Evolutionary conservation across 345 rosid species (phyloP).

Genomic region (Bruguiera sexangula): DNA sequence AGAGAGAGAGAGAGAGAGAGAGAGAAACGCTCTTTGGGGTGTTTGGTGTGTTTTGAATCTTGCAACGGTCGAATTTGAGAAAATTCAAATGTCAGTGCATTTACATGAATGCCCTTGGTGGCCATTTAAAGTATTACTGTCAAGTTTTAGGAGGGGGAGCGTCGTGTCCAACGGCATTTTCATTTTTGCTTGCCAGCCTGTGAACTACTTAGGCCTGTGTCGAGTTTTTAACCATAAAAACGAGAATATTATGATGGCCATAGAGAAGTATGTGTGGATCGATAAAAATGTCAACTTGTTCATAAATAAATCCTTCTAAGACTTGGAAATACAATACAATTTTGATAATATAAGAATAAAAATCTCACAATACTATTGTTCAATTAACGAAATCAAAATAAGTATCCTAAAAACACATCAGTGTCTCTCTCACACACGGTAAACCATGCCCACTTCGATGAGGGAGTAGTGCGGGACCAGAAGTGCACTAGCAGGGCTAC

Average conservation of each 20-base stretch:
- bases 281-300: too few species aligned
- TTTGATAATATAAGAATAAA: too few species aligned
- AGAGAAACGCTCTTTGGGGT: conserved; percentile 11
- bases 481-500: conserved; percentile 28
- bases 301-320: too few species aligned
- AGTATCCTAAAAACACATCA: too few species aligned
- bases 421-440: conserved; percentile 23
- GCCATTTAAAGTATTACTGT: neutral
- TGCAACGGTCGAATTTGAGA: conserved; percentile 29
- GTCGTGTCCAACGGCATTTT: neutral
- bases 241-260: too few species aligned
- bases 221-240: too few species aligned
- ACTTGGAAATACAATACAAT: too few species aligned
- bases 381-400: too few species aligned
- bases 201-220: too few species aligned
- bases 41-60: neutral
- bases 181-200: too few species aligned
- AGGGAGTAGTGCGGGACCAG: conserved; percentile 28
- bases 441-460: conserved; percentile 42
- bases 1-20: conserved; percentile 2
- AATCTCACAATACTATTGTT: too few species aligned
- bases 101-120: conserved; percentile 5
- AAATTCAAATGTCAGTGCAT: neutral
- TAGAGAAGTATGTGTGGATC: too few species aligned
- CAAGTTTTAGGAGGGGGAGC: neutral